Evolutionary conservation across 2,329 filamentous ascomycete genomes (phyloP), one percentile per base, ranked within the genome.

Genomic region (Stagonosporopsis tanaceti): DNA sequence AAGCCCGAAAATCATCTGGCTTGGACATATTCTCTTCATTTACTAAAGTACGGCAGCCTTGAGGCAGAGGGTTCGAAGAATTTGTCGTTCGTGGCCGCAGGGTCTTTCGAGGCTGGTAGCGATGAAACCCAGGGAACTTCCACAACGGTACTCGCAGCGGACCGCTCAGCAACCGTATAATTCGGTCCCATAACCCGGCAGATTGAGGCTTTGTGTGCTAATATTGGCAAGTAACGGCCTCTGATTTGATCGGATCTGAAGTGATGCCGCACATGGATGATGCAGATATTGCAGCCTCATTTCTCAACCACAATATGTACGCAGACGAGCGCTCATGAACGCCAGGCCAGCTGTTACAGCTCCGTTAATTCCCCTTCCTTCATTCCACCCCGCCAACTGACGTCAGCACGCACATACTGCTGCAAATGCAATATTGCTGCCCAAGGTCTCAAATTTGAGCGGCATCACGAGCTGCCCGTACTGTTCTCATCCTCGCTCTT

Each of bases 401-500:
- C n/a, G 9, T 39, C 9, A 24, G n/a, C 38, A 22, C 2, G n/a
- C n/a, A 17, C 24, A 27, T 27, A 27, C 8, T 6, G 25, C 38
- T 30, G 17, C 20, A n/a, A 35, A 20, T 20, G 20, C 20, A 20
- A 20, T 20, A 20, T 3, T 20, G 20, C 20, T 20, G 20, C 20
- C 20, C 20, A 20, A 20, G 20, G 20, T 20, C 20, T 20, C 20
- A 20, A 3, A 20, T 8, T 28, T 40, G 27, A 54, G 45, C 17
- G 47, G 52, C 12, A 22, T 57, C 59, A 65, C 6, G 2, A 25
- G 0, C 4, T 39, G 14, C 14, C 20, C 6, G 2, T 27, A 1
- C 12, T 42, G 12, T 24, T 8, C n/a, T 47, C 50, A 35, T 57
- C 15, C 62, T 9, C 60, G 20, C 20, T 51, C 32, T 59, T 46